Evolutionary conservation across 164 flowering plant species (phyloP), one percentile per base, ranked within the genome.

Genomic region (Annona cherimola): DNA sequence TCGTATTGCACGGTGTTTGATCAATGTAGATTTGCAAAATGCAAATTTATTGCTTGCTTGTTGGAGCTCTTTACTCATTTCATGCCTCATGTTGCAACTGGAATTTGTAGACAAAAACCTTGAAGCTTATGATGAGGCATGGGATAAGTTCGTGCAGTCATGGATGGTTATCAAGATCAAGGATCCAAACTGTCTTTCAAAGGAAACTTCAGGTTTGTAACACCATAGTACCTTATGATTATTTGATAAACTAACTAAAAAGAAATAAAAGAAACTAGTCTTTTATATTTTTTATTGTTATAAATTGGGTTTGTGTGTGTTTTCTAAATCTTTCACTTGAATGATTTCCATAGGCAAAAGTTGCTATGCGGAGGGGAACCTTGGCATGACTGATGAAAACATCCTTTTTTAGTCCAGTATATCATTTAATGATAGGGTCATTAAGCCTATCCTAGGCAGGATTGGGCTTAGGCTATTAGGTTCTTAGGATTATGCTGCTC

Each of bases 361-460:
- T 86, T 72, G 97, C 93, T n/a, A 94, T 90, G 98, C 79, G 71
- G 94, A 84, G 45, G 98, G 98, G 62, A 87, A 89, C 43, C 83
- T 91, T 12, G 96, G 96, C 62, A 89, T 94, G 98, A 79, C 96
- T 3, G 94, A 94, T 70, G 94, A 88, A 54, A 97, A 94, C 97
- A 97, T 93, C 8, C 19, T 72, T 67, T 67, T 67, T 67, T 68
- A 40, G 7, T 18, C 54, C 50, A 67, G 16, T 35, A 3, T 41
- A n/a, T 16, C 40, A 18, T 39, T 12, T 26, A 26, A 26, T 26
- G 35, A 26, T 26, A 26, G 35, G 35, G 35, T 26, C 35, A 26
- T 26, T 26, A 26, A 26, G 35, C 35, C 35, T 26, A 26, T 26
- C 1, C 35, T 26, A 1, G 35, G 35, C 35, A 26, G 35, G 35